Evolutionary conservation across 78 protist genomes (phyloP).

Genomic region (Capsaspora owczarzaki): DNA sequence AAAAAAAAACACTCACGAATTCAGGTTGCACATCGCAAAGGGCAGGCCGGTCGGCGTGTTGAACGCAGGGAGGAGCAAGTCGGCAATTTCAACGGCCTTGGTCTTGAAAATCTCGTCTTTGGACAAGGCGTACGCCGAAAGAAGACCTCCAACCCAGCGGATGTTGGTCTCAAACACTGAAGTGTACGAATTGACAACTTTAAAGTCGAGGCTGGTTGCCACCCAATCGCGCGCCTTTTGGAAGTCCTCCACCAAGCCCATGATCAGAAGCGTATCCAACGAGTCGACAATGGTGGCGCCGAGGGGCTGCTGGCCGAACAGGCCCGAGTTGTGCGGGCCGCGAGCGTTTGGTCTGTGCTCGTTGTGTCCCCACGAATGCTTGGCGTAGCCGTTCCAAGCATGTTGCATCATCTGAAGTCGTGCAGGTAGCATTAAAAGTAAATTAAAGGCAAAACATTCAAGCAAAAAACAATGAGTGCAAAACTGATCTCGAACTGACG

Average conservation of each 20-base stretch:
- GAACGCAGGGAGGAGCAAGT: slow-evolving; percentile 43
- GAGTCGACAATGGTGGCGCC: slow-evolving; percentile 65
- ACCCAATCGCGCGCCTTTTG: slow-evolving; percentile 26
- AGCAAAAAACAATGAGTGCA: too few relatives aligned
- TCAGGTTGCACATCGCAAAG: neutral
- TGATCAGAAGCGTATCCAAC: slow-evolving; percentile 57
- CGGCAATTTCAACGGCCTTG: slow-evolving; percentile 38
- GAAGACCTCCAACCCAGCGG: slow-evolving; percentile 68
- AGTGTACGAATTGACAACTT: neutral
- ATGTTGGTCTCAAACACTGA: slow-evolving; percentile 64
- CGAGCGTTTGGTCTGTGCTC: slow-evolving; percentile 23
- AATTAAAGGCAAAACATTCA: too few relatives aligned
- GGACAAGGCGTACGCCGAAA: slow-evolving; percentile 49
- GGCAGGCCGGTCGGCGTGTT: slow-evolving; percentile 49
- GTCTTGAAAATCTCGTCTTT: slow-evolving; percentile 12
- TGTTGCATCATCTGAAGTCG: neutral
- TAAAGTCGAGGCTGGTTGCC: too few relatives aligned
- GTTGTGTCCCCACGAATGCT: slow-evolving; percentile 59
- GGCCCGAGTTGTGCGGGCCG: neutral
- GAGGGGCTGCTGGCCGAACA: neutral
- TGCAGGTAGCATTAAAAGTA: too few relatives aligned
- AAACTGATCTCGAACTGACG: too few relatives aligned
- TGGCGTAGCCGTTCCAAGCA: slow-evolving; percentile 16
- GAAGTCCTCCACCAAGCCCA: slow-evolving; percentile 38
- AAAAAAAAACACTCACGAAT: neutral